These are phyloP conservation scores for Hypoxylon trugodes DNA, from an alignment of 495 filamentous ascomycete species.

Conservation along the genomic window DNA sequence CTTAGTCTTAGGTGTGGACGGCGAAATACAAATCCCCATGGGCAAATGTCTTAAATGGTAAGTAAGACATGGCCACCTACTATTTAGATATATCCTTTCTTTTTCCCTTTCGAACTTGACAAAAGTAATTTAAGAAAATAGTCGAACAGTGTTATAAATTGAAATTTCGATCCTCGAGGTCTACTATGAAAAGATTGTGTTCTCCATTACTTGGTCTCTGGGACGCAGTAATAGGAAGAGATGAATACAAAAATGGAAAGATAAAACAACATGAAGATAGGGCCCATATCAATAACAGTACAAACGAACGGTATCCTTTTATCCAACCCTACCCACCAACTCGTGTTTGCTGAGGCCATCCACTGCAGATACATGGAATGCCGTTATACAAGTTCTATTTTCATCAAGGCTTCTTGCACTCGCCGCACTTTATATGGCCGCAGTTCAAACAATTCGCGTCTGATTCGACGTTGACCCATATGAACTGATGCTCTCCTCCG, in stretches of 20 bases:
- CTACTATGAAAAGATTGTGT: conserved; percentile 17
- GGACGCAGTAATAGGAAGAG: background rate
- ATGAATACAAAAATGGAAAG: background rate
- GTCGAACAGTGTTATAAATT: background rate
- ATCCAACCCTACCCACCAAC: background rate
- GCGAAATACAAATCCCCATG: background rate
- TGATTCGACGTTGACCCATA: background rate
- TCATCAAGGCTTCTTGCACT: background rate
- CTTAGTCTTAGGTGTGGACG: background rate
- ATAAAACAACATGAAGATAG: conserved; percentile 1
- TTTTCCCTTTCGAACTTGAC: background rate
- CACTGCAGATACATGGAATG: background rate
- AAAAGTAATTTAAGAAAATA: background rate
- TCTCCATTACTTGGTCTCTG: background rate
- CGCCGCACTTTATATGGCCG: background rate
- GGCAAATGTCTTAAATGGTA: background rate
- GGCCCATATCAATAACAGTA: background rate
- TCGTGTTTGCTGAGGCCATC: background rate
- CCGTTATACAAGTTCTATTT: background rate
- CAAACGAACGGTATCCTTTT: conserved; percentile 1
- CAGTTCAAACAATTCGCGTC: background rate
- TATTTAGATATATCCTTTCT: background rate
- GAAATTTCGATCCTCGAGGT: conserved; percentile 28
- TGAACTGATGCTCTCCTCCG: background rate
- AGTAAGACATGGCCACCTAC: background rate